phyloP scores from a whole-genome alignment of 176 grass and related monocot species.

The Eragrostis nindensis region DNA sequence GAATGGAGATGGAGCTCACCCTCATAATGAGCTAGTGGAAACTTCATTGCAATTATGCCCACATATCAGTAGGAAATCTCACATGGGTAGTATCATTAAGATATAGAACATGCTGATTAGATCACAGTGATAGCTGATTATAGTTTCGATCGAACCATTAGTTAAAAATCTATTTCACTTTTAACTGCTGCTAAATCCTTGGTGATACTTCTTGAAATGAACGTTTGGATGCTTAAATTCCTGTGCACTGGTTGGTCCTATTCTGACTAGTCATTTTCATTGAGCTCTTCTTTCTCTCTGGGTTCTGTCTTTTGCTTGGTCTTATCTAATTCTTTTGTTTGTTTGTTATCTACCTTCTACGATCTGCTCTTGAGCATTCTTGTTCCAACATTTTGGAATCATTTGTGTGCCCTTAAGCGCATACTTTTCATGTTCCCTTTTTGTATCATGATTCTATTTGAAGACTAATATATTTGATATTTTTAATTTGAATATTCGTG shows the following conservation, averaged over 20 bases:
- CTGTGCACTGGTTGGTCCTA: conserved; percentile 14
- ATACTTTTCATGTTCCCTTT: conserved; percentile 48
- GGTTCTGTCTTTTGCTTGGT: conserved; percentile 46
- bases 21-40: conserved; percentile 42
- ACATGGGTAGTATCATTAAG: conserved; percentile 32
- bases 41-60: conserved; percentile 23
- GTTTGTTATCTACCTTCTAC: conserved; percentile 37
- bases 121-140: not conserved
- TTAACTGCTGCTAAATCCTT: conserved; percentile 2
- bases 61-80: conserved; percentile 33
- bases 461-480: not conserved
- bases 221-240: not conserved
- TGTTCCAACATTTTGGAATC: conserved; percentile 39
- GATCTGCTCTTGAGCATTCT: conserved; percentile 26
- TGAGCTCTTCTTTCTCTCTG: conserved; percentile 29
- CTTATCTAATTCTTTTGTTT: conserved; percentile 48
- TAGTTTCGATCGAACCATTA: conserved; percentile 18
- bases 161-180: not conserved
- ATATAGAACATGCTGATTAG: conserved; percentile 8
- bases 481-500: not conserved
- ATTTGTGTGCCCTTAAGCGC: conserved; percentile 30
- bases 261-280: conserved; percentile 45
- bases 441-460: conserved; percentile 50
- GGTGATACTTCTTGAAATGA: not conserved
- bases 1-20: conserved; percentile 9